phyloP scores from a whole-genome alignment of 1,284 basidiomycete genomes.

The Puccinia polysora region DNA sequence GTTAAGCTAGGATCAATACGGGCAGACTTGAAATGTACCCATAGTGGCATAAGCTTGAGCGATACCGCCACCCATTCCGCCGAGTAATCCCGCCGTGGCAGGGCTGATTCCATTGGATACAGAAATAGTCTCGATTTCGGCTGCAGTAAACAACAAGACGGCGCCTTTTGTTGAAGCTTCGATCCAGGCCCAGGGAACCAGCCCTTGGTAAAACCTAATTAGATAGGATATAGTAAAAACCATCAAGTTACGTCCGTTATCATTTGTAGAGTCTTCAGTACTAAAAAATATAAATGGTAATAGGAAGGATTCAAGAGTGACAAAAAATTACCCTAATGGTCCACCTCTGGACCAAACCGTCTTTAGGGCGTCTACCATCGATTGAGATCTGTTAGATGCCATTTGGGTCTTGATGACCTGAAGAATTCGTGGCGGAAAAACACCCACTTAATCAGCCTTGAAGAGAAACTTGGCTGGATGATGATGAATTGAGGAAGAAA shows the following conservation, averaged over 20 bases:
- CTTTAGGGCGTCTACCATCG: conserved; percentile 78
- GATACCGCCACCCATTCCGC: conserved; percentile 96
- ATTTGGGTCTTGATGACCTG: conserved; percentile 89
- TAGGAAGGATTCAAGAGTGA: background rate
- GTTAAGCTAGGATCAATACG: background rate
- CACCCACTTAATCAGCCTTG: background rate
- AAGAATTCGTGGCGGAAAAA: background rate
- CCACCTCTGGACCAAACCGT: conserved; percentile 91
- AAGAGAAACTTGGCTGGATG: too few species aligned
- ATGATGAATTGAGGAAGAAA: too few species aligned
- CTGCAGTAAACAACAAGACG: conserved; percentile 90
- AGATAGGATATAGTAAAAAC: too few species aligned
- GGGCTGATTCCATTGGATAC: conserved; percentile 67
- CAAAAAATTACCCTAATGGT: conserved; percentile 61
- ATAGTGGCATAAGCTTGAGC: conserved; percentile 98
- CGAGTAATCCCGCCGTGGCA: conserved; percentile 78
- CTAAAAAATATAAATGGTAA: background rate
- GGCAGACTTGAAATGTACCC: conserved; percentile 66
- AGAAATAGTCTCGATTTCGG: conserved; percentile 77
- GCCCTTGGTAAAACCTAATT: conserved; percentile 75
- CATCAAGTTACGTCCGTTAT: too few species aligned
- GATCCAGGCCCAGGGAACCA: conserved; percentile 99
- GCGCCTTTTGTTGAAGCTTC: conserved; percentile 98
- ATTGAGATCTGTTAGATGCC: conserved; percentile 86
- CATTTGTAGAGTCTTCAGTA: too few species aligned